Evolutionary conservation across 768 basidiomycete genomes (phyloP), one percentile per base, ranked within the genome.

Genomic region (Hysterangium stoloniferum): DNA sequence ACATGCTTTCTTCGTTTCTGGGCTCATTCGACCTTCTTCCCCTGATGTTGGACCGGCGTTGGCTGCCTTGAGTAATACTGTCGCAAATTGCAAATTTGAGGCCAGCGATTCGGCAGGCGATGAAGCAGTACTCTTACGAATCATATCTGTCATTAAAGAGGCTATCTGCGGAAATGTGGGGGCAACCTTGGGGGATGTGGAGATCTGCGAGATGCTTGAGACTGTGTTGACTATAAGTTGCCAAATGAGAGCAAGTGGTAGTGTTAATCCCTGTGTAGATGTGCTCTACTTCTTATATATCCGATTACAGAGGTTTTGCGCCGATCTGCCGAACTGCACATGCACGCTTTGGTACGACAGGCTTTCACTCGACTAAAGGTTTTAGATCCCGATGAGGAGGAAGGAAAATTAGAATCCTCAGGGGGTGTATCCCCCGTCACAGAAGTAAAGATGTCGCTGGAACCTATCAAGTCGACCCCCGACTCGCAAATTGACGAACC

Each of bases 151-250:
- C 15, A 92, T 95, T 46, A 80, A 89, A 54, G 81, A 87, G 56
- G 85, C 86, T 59, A 72, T 96, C 56, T 83, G 84, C 56, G 74
- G 80, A 46, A 69, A 66, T 51, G 79, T 89, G 25, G 85, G 88
- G 1, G 64, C 68, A n/a, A 71, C 73, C 8, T 74, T 98, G 31
- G 90, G 88, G 24, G 95, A 99, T 59, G 79, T 96, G 47, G 91
- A 93, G 62, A 84, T 98, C 13, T 99, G 96, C 63, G 96, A 97
- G 68, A 93, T 99, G 85, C 71, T 99, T 58, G 96, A 99, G 66
- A 95, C 94, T 1, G 95, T 97, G 4, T 67, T 99, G 57, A 95
- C 93, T 9, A 97, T 95, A 44, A 92, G 93, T 57, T 97, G 95
- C 65, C 88, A 97, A 64, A 94, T 96, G 79, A 76, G 96, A 48